Conservation (phyloP, 2,329 filamentous ascomycete species). For the Nemania sp. region DNA sequence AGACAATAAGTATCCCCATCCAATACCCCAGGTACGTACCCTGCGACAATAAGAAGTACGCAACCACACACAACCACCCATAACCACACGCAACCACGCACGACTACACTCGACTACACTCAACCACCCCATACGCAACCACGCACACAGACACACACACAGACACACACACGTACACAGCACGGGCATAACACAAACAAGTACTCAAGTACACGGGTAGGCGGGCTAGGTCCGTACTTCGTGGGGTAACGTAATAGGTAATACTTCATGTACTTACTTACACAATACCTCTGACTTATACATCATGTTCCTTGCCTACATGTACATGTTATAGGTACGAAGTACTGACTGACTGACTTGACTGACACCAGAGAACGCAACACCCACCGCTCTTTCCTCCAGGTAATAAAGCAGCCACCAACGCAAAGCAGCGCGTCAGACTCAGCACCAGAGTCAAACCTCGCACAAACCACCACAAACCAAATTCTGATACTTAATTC, state of each 20-base stretch:
- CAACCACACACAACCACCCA: background rate
- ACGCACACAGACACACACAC: background rate
- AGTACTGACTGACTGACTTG: no score
- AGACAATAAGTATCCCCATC: background rate
- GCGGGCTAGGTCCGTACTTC: background rate
- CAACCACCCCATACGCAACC: background rate
- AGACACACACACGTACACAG: conserved; percentile 3
- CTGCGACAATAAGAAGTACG: background rate
- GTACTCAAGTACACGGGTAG: background rate
- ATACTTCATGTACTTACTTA: no score
- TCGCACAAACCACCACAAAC: conserved; percentile 16
- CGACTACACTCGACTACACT: no score
- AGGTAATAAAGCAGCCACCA: conserved; percentile 20
- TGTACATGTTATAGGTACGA: background rate
- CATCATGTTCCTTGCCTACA: background rate
- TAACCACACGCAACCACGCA: background rate
- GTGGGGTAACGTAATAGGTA: no score
- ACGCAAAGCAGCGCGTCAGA: conserved; percentile 17
- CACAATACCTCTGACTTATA: no score
- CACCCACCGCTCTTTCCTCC: conserved; percentile 39
- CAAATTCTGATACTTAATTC: conserved; percentile 24
- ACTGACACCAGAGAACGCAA: conserved; percentile 18
- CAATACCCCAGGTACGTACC: background rate
- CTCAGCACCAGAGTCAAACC: conserved; percentile 20
- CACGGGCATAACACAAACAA: background rate